Evolutionary conservation across 2,329 filamentous ascomycete species (phyloP).

Genomic region (Zelopaecilomyces penicillatus): DNA sequence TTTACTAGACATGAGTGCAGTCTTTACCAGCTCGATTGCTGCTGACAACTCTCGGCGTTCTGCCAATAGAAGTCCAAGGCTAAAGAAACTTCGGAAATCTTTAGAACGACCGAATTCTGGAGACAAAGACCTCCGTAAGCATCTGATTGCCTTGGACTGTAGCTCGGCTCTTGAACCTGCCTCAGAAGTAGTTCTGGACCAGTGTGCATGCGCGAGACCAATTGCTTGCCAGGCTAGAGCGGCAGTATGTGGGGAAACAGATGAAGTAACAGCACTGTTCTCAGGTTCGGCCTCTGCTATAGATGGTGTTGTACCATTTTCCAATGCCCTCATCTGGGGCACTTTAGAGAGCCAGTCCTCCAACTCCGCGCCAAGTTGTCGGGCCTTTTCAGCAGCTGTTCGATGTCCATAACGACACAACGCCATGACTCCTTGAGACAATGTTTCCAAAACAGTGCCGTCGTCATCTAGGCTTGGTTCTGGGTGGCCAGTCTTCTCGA

Average conservation of each 20-base stretch:
- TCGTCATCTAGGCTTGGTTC: constrained; percentile 73
- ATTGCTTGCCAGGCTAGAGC: constrained; percentile 75
- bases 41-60: constrained; percentile 73
- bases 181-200: constrained; percentile 75
- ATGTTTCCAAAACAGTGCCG: constrained; percentile 65
- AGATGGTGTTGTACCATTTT: constrained; percentile 19
- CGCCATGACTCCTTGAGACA: constrained; percentile 70
- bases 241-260: constrained; percentile 52
- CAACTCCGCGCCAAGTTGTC: constrained; percentile 60
- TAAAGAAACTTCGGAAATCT: constrained; percentile 71
- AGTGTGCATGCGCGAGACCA: constrained; percentile 77
- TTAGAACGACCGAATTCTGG: constrained; percentile 56
- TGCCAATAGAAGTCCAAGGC: constrained; percentile 74
- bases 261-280: constrained; percentile 27
- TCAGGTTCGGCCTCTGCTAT: constrained; percentile 20
- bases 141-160: constrained; percentile 68
- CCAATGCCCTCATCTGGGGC: constrained; percentile 22
- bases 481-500: constrained; percentile 65
- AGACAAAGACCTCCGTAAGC: constrained; percentile 64
- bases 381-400: constrained; percentile 70
- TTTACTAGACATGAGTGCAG: constrained; percentile 57
- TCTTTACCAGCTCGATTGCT: constrained; percentile 76
- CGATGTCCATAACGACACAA: constrained; percentile 74
- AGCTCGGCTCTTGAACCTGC: constrained; percentile 61
- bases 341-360: constrained; percentile 66